Base-by-base conservation (phyloP, 805 yeast genomes). In the Lachancea kluyveri region DNA sequence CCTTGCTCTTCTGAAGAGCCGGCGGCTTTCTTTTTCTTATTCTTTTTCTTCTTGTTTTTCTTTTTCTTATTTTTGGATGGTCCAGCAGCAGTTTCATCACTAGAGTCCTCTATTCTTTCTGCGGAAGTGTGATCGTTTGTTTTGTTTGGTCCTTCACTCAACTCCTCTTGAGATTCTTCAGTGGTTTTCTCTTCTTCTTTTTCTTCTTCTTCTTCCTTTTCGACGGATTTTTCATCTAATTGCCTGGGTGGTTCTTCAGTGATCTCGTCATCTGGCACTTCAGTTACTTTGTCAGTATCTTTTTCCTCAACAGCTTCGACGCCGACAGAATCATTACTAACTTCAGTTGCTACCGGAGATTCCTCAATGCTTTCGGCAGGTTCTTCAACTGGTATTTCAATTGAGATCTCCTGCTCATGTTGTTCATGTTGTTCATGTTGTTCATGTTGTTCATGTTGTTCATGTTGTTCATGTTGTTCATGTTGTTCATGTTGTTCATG, bases 31-130 rank as follows among this genome's bases (percentile, higher is more conserved):
- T 43, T 45, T 35, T 51, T 50, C 40, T 45, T 50, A 33, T 50
- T 49, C 26, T 52, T 52, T 35, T 48, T 52, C 40, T 48, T 51
- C 42, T 50, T 51, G 29, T 46, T 51, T 30, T 50, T 49, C 38
- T 52, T 51, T 36, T 47, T 48, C 27, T 44, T 44, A 17, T 39
- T 46, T 30, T 45, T 44, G 16, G 35, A 28, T n/a, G 33, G 12
- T 26, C 14, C n/a, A n/a, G n/a, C 33, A n/a, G 31, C 23, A 21
- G 81, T 79, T 50, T 75, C 79, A 42, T 74, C 77, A 30, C 56
- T 49, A 50, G 74, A 80, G 42, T 73, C 80, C 33, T 68, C 75
- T 47, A 74, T 80, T 36, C 73, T 59, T 50, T 75, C 80, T 43
- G 72, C 79, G 77, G 79, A 29, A 16, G 28, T 21, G 23, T 26